Base-by-base conservation (phyloP, 2,329 filamentous ascomycete species). In the Metarhizium robertsii region DNA sequence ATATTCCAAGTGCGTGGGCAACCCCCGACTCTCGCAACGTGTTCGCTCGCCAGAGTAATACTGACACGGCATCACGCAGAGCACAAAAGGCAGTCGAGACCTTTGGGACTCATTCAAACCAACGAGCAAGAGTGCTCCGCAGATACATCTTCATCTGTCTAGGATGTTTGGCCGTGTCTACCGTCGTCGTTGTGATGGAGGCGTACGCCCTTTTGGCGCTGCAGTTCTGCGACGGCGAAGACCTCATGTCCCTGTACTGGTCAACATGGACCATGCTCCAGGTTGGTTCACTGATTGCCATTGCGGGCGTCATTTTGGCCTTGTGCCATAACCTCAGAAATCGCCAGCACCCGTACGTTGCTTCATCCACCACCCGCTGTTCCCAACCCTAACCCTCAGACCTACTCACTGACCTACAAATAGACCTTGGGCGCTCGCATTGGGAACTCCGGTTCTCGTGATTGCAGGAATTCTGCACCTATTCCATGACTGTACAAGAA, bases 191-290 rank as follows among this genome's bases (percentile, higher is more conserved):
- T 32, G 67, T 82, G 53, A 72, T 84, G 67, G 80, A 84, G 63
- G 77, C 77, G 14, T 84, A 77, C 55, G 68, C 71, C 11, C 73
- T 82, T 18, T 61, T 81, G 55, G 77, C 77, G 0, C 66, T 82
- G 4, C 78, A 84, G 60, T 84, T 81, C 60, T 84, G 81, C 59
- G 78, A 81, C 42, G 80, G 79, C 10, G 81, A 84, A 61, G 77
- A 83, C 60, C 73, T 84, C 55, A 82, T 83, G 68, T 74, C 76
- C 1, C 68, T 84, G 0, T 83, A 82, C 66, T 84, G 80, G 80
- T 77, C 80, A 0, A 81, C 80, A 2, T 84, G 80, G 79, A 80
- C 79, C 25, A 79, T 81, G 73, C 69, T 82, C 5, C 80, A 84
- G 61, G 68, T 83, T 2, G 81, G 80, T 6, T 78, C 78, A 2